Evolutionary conservation across 1,284 basidiomycete species (phyloP), one percentile per base, ranked within the genome.

Genomic region (Ceratobasidium sp.): DNA sequence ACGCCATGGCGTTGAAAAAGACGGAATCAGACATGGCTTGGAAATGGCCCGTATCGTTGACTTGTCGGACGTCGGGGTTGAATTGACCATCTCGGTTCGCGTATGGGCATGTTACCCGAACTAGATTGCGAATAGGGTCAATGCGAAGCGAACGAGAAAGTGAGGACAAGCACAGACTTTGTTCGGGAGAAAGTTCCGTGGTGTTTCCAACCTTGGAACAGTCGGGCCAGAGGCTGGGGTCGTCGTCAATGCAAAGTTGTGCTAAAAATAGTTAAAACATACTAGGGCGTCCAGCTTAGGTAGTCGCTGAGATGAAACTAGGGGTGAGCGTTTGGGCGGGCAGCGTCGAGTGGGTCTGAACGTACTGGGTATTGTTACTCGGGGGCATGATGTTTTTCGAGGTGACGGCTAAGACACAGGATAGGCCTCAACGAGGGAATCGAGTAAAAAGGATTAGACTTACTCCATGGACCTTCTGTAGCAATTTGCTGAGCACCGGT

Each of bases 381-480:
- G 78, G 75, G 23, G 72, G 73, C 45, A 34, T 12, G 28, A 76
- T 72, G 26, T 43, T 85, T 84, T 74, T 72, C 72, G 48, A 60
- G 43, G 72, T 74, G 18, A 76, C 72, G 26, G 72, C 69, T 72
- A 36, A 36, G 26, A 70, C 32, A 26, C 36, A 43, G 21, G 36
- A 70, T n/a, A 34, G 3, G 23, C 50, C 9, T 67, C 18, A 58
- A 16, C 52, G 3, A n/a, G 26, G 67, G 3, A 21, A 6, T 9
- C 28, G 14, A 16, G 23, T 23, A 2, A 46, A 18, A 59, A 12
- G 5, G 43, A 36, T 21, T 5, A 16, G 46, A 81, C 84, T 74
- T 72, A 88, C 87, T 84, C 87, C 86, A 89, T 28, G 87, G 87
- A 4, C 86, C 86, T 8, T 82, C 75, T 26, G 77, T 76, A 9